Conservation (phyloP, 257 asterid genomes). For the Datura wrightii region DNA sequence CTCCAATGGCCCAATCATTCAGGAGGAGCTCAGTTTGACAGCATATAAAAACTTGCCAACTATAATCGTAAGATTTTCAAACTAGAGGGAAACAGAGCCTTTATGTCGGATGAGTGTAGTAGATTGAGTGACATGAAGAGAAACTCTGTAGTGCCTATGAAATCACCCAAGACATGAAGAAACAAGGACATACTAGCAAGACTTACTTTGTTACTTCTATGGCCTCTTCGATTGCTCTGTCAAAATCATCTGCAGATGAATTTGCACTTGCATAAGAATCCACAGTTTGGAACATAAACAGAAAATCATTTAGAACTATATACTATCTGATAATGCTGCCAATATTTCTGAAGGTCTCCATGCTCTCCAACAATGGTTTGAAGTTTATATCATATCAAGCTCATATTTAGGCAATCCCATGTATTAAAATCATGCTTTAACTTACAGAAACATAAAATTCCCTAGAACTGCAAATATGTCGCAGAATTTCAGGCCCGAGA, state of each 20-base stretch:
- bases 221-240: constrained; percentile 77
- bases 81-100: not conserved
- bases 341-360: constrained; percentile 14
- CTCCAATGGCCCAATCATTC: not conserved
- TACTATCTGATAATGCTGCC: constrained; percentile 12
- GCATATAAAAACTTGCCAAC: not conserved
- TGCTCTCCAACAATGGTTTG: not conserved
- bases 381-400: not conserved
- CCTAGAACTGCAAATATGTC: not conserved
- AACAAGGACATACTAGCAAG: not conserved
- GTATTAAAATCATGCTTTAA: not conserved
- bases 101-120: not conserved
- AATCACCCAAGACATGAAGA: constrained; percentile 14
- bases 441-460: constrained; percentile 6
- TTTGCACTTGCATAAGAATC: constrained; percentile 22
- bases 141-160: not conserved
- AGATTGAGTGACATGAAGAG: constrained; percentile 13
- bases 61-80: not conserved
- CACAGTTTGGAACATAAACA: constrained; percentile 11
- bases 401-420: constrained; percentile 19
- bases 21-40: constrained; percentile 8
- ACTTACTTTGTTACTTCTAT: constrained; percentile 64
- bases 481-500: not conserved
- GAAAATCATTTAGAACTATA: not conserved
- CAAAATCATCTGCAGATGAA: constrained; percentile 70